These are phyloP conservation scores for Phytophthora hybrid DNA, from an alignment of 352 stramenopile genomes.

Conservation along the genomic window DNA sequence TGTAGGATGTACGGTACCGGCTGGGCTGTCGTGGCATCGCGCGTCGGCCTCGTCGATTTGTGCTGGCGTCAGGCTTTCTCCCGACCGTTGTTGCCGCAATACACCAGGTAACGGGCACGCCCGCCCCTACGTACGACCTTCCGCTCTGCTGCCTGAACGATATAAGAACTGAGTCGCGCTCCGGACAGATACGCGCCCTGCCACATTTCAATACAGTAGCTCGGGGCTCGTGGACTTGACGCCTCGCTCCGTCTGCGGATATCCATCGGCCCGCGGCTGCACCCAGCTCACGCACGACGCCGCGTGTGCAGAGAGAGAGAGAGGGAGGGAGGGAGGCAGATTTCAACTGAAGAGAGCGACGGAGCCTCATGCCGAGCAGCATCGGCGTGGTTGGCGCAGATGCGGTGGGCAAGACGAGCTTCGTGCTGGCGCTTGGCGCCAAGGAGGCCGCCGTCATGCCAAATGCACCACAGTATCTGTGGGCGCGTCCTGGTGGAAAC, in stretches of 20 bases:
- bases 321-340: not conserved
- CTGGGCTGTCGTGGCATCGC: slow-evolving; percentile 1
- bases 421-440: slow-evolving; percentile 60
- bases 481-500: slow-evolving; percentile 25
- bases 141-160: not conserved
- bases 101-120: not conserved
- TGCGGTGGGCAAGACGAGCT: slow-evolving; percentile 58
- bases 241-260: slow-evolving; percentile 21
- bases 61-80: slow-evolving; percentile 2
- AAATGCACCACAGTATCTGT: slow-evolving; percentile 24
- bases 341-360: slow-evolving; percentile 6
- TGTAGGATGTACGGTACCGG: not conserved
- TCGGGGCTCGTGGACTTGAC: not conserved
- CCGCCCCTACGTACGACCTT: not conserved
- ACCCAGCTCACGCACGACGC: slow-evolving; percentile 21
- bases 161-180: not conserved
- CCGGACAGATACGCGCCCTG: slow-evolving; percentile 3
- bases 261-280: slow-evolving; percentile 18
- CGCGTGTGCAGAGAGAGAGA: slow-evolving; percentile 8
- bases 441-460: slow-evolving; percentile 14
- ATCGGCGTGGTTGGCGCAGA: slow-evolving; percentile 51
- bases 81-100: not conserved
- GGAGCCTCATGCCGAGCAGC: slow-evolving; percentile 31
- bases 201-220: not conserved
- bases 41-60: not conserved